Evolutionary conservation across 2,329 filamentous ascomycete species (phyloP), one percentile per base, ranked within the genome.

Genomic region (Penicillium capsulatum): DNA sequence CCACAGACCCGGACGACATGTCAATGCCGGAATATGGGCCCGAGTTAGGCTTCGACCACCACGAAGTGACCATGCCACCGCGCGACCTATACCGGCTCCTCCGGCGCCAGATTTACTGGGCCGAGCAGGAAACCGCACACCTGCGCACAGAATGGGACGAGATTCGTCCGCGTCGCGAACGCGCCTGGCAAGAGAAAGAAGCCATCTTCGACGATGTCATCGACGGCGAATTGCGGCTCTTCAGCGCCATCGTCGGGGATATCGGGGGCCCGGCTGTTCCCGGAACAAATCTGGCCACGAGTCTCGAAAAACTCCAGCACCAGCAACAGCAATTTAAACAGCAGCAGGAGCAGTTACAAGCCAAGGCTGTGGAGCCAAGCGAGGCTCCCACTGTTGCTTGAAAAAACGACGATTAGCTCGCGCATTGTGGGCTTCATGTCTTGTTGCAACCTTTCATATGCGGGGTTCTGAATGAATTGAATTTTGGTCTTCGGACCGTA

Each of bases 51-150:
- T 68, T 70, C 49, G 69, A 71, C 36, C 61, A 64, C 8, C 61
- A 66, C 31, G 71, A 74, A 44, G 60, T 70, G 11, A 45, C 55
- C 11, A 59, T 73, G 31, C 60, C 56, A 22, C 63, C 67, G 2
- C 62, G 60, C 10, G 63, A 72, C 31, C 61, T 72, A 16, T 72
- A 67, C 45, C 61, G 67, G 19, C 53, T 73, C 3, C 59, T 73
- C 8, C 67, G 69, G 22, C 63, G 70, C 14, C 70, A 73, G 48
- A 64, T 74, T 14, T 57, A 64, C 39, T 73, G 71, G 71, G 69
- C 70, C 1, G 65, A 70, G 45, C 59, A 70, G 29, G 71, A 72
- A 40, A 57, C 59, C 1, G 47, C 46, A 4, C 54, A 60, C 24
- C 51, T 74, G n/a, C 57, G 62, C 13, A 50, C 52, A 2, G 63